Conservation (phyloP, 352 stramenopile genomes). For the Pythium insidiosum region DNA sequence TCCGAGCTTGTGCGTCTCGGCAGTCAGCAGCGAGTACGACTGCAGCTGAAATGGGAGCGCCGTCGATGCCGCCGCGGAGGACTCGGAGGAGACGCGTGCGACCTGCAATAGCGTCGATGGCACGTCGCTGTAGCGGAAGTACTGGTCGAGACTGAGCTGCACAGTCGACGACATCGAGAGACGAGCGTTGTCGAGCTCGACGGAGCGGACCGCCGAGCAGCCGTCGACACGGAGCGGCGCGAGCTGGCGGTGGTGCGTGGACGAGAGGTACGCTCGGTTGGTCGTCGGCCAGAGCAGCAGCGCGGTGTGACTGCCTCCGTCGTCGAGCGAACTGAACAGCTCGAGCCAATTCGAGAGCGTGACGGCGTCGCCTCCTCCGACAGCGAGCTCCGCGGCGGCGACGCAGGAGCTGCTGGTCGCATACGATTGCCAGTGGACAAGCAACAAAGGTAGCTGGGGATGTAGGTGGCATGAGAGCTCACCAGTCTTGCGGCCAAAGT, state of each 20-base stretch:
- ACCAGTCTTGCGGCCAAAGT: constrained; percentile 47
- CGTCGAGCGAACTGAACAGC: constrained; percentile 5
- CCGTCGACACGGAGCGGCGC: constrained; percentile 4
- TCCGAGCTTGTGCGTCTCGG: constrained; percentile 34
- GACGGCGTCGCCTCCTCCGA: neutral
- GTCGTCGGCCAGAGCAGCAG: neutral
- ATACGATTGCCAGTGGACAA: constrained; percentile 33
- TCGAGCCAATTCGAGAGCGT: constrained; percentile 15
- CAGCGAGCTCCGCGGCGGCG: constrained; percentile 1
- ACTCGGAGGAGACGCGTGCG: constrained; percentile 11
- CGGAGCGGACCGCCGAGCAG: neutral
- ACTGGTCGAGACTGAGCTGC: constrained; percentile 56
- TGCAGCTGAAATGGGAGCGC: constrained; percentile 31
- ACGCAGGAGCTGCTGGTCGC: constrained; percentile 4
- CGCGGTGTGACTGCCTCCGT: constrained; percentile 9
- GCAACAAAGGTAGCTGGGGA: constrained; percentile 25
- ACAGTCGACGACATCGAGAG: constrained; percentile 16
- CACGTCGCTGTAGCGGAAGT: constrained; percentile 49
- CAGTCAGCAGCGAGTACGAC: constrained; percentile 36
- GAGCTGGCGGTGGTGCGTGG: constrained; percentile 10
- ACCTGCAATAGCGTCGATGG: constrained; percentile 37
- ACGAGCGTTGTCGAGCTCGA: neutral
- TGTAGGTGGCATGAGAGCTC: constrained; percentile 38
- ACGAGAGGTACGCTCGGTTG: constrained; percentile 9
- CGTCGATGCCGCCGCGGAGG: neutral